Evolutionary conservation across 2,329 filamentous ascomycete species (phyloP).

Genomic region (Diplodia mutila): DNA sequence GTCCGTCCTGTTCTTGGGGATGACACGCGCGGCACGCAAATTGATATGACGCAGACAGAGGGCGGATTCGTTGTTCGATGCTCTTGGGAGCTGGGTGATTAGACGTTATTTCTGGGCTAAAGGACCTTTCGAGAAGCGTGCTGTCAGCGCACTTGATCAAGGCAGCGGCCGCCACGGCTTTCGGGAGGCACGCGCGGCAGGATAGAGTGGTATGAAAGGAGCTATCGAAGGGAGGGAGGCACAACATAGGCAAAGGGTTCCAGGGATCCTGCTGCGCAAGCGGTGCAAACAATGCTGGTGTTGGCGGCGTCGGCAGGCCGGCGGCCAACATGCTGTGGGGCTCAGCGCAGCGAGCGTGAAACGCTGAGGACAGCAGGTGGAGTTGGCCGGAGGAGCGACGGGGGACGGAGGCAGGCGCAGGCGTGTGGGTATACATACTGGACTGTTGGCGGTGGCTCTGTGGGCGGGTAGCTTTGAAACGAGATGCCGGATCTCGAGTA

Average conservation of each 20-base stretch:
- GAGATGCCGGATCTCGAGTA: conserved; percentile 50
- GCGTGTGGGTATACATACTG: conserved; percentile 37
- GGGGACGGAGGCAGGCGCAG: conserved; percentile 6
- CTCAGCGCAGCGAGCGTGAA: conserved; percentile 23
- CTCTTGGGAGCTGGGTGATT: conserved; percentile 41
- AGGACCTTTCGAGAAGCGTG: conserved; percentile 40
- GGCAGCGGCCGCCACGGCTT: conserved; percentile 35
- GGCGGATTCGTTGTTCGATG: conserved; percentile 28
- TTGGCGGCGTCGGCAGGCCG: conserved; percentile 18
- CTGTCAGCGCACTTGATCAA: conserved; percentile 40
- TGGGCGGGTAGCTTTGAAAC: conserved; percentile 38
- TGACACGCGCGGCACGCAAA: conserved; percentile 8
- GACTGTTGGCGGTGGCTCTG: conserved; percentile 28
- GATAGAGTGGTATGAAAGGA: conserved; percentile 21
- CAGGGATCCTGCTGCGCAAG: conserved; percentile 11
- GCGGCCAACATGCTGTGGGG: conserved; percentile 24
- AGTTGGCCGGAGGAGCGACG: conserved; percentile 5
- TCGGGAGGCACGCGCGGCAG: conserved; percentile 22
- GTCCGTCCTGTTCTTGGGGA: conserved; percentile 5
- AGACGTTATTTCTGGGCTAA: conserved; percentile 36
- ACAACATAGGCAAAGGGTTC: not conserved
- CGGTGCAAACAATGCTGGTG: conserved; percentile 20
- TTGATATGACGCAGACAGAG: not conserved
- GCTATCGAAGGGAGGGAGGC: conserved; percentile 16
- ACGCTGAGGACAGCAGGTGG: conserved; percentile 21